Base-by-base conservation (phyloP, 495 filamentous ascomycete genomes). In the Daldinia bambusicola region DNA sequence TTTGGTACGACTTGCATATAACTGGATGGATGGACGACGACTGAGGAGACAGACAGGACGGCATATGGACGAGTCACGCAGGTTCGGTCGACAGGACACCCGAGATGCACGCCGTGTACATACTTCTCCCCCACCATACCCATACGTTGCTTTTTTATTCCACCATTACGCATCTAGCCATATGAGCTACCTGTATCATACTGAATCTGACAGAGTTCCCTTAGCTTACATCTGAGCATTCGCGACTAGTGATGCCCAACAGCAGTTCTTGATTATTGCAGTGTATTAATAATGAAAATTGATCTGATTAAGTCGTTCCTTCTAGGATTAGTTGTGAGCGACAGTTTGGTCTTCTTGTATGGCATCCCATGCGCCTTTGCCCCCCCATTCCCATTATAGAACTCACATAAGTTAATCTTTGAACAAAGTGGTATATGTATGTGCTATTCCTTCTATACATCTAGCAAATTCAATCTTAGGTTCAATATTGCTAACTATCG, bases 1-100 rank as follows among this genome's bases (percentile, higher is more conserved):
- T 45, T 72, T 61, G 64, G 64, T 51, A 72, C 51, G 64, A 72
- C 61, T 68, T 72, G 65, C 65, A 72, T 72, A 69, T 72, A 69
- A 43, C 64, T 61, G 69, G 60, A 67, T 72, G 70, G 70, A 72
- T 55, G 60, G 61, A 66, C 50, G 60, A 55, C 2, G 38, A 61
- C n/a, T 16, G 26, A 20, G 63, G 56, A 67, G 55, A 51, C 22
- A 43, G n/a, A 48, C 32, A 38, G 50, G 65, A 38, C 1, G 50
- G 41, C 65, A 59, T 55, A 53, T 36, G 70, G 61, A 72, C 62
- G 64, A 65, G 38, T 14, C 53, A 60, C 55, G 31, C 12, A 53
- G 56, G 55, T 55, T 64, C 55, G 48, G 48, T 30, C 30, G 63
- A 55, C 38, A 30, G 58, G 40, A 38, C 55, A 41, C 30, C 61